Percentiles rank a stretch among this genome's conserved stretches.
Evolutionary conservation across 2,329 filamentous ascomycete species (phyloP).

Genomic region (Colletotrichum eremochloae): DNA sequence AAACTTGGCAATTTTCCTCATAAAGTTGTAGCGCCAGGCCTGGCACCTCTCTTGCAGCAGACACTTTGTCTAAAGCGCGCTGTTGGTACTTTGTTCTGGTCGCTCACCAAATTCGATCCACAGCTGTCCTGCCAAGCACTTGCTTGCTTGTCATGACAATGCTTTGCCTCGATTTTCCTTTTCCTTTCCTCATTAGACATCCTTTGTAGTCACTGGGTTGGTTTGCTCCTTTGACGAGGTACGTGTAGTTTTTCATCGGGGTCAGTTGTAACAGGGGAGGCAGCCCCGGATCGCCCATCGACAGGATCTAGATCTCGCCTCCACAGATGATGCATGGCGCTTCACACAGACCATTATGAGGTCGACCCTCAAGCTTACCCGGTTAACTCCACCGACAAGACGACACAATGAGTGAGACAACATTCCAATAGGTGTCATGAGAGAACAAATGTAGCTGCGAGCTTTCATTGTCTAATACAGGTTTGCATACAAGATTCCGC

Average conservation of each 20-base stretch:
- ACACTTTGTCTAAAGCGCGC: too few species aligned
- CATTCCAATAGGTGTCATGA: background rate
- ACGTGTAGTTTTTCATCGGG: too few species aligned
- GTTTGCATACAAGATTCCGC: constrained; percentile 35
- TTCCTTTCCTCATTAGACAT: background rate
- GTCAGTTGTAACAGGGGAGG: constrained; percentile 9
- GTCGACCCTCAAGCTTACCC: constrained; percentile 36
- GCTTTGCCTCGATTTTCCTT: background rate
- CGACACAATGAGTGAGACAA: background rate
- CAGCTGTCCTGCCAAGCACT: background rate
- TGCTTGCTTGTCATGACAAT: background rate
- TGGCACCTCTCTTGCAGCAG: too few species aligned
- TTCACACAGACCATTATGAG: constrained; percentile 37
- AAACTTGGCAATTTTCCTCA: too few species aligned
- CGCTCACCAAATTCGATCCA: too few species aligned
- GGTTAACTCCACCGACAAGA: background rate
- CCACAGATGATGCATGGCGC: constrained; percentile 13
- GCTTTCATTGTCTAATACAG: constrained; percentile 42
- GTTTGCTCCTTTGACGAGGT: background rate
- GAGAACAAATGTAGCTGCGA: constrained; percentile 16
- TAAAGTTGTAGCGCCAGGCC: too few species aligned
- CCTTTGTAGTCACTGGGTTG: background rate
- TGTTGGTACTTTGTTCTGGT: too few species aligned
- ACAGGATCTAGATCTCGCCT: constrained; percentile 8
- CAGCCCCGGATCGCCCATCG: constrained; percentile 4